Percentiles rank a stretch among this genome's conserved stretches.
Evolutionary conservation across 495 filamentous ascomycete species (phyloP).

Genomic region (Aspergillus bridgeri): DNA sequence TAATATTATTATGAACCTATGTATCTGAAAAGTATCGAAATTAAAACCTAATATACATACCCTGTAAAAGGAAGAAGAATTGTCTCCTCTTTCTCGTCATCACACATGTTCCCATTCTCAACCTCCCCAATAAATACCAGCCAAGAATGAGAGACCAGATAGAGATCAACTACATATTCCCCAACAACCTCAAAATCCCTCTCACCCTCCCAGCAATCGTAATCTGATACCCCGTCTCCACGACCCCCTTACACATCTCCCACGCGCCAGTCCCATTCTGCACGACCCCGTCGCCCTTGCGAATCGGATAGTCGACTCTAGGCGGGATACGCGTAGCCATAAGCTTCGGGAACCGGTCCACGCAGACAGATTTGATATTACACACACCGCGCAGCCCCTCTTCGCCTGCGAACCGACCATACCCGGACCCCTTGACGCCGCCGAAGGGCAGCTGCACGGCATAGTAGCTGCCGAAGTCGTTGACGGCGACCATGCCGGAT

Average conservation of each 20-base stretch:
- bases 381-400: slow-evolving; percentile 83
- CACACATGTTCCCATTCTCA: not conserved
- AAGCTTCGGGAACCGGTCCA: slow-evolving; percentile 59
- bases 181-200: slow-evolving; percentile 48
- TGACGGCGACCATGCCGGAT: slow-evolving; percentile 87
- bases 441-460: slow-evolving; percentile 92
- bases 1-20: not conserved
- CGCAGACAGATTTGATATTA: slow-evolving; percentile 81
- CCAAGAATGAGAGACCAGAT: not conserved
- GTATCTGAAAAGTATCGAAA: not conserved
- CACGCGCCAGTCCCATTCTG: slow-evolving; percentile 52
- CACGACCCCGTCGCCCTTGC: slow-evolving; percentile 41
- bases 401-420: slow-evolving; percentile 88
- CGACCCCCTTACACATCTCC: slow-evolving; percentile 59
- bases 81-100: not conserved
- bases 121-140: not conserved
- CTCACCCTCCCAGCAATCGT: slow-evolving; percentile 42
- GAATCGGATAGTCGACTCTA: slow-evolving; percentile 76
- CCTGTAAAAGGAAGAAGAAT: not conserved
- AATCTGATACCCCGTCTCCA: slow-evolving; percentile 61
- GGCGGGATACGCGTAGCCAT: slow-evolving; percentile 72
- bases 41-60: not conserved
- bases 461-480: slow-evolving; percentile 92
- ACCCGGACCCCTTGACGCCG: slow-evolving; percentile 80
- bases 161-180: slow-evolving; percentile 35